These are phyloP conservation scores for Rhodotorula diobovata DNA, from an alignment of 768 basidiomycete species.

Conservation along the genomic window DNA sequence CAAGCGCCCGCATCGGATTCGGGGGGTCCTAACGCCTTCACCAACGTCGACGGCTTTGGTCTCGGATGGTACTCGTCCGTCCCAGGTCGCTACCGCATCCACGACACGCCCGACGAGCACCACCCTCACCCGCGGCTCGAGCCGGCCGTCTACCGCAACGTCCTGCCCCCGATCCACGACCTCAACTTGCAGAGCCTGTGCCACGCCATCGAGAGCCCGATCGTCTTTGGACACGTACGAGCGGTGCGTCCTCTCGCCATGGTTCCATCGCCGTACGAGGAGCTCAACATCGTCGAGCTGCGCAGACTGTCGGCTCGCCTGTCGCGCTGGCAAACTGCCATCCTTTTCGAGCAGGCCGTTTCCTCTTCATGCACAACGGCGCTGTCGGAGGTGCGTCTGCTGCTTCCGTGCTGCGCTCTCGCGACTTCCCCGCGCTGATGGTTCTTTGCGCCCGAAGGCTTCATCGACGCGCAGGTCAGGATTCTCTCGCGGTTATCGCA, in stretches of 20 bases:
- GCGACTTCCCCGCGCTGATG: too few relatives aligned
- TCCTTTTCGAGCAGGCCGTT: background rate
- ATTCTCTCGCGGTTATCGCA: background rate
- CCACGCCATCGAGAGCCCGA: background rate
- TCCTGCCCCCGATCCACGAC: background rate
- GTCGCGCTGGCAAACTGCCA: background rate
- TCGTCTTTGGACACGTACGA: conserved; percentile 6
- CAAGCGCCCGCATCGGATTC: background rate
- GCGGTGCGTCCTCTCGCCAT: background rate
- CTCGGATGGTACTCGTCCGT: conserved; percentile 6
- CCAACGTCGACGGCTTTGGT: conserved; percentile 16
- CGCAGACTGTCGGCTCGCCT: background rate
- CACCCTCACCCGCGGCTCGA: background rate
- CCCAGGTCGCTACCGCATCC: background rate
- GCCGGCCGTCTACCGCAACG: background rate
- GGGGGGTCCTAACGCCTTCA: background rate
- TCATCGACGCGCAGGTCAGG: background rate
- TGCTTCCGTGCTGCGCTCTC: too few relatives aligned
- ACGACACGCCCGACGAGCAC: too few relatives aligned
- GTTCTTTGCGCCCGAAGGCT: background rate
- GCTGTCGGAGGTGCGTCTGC: background rate
- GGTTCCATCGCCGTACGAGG: background rate
- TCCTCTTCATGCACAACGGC: conserved; percentile 13
- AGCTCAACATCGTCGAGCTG: too few relatives aligned
- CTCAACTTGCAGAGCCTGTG: background rate